Evolutionary conservation across 2,329 filamentous ascomycete genomes (phyloP).

Genomic region (Raffaelea ambrosiae): DNA sequence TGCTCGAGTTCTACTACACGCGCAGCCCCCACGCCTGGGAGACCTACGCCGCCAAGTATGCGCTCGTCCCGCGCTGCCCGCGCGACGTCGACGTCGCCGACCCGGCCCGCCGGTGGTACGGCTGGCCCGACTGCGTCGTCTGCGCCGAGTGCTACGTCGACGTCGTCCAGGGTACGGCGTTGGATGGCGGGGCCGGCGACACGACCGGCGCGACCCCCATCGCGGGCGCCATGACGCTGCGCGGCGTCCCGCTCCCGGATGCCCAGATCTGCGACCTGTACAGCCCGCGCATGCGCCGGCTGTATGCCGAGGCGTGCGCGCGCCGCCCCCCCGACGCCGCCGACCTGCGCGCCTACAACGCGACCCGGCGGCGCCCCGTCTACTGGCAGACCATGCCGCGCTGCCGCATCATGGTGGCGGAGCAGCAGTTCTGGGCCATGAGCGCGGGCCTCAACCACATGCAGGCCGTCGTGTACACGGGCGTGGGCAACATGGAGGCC

Average conservation of each 20-base stretch:
- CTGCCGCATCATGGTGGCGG: conserved; percentile 7
- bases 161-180: conserved; percentile 19
- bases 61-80: conserved; percentile 18
- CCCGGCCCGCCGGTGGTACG: conserved; percentile 22
- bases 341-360: conserved; percentile 16
- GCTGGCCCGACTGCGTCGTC: conserved; percentile 22
- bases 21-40: not conserved
- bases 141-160: conserved; percentile 25
- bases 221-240: conserved; percentile 16
- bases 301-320: conserved; percentile 19
- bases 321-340: conserved; percentile 14
- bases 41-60: not conserved
- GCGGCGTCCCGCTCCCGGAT: conserved; percentile 16
- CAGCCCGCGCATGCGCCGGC: conserved; percentile 28
- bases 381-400: conserved; percentile 24
- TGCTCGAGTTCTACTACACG: conserved; percentile 6
- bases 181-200: conserved; percentile 12
- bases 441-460: not conserved
- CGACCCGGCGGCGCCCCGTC: conserved; percentile 19
- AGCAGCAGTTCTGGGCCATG: not conserved
- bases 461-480: not conserved
- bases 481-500: not conserved
- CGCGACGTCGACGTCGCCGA: conserved; percentile 17
- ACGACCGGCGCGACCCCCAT: too few species aligned
- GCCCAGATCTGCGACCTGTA: conserved; percentile 26